A percentile compares a stretch with the other conserved stretches of the same genome.
Conservation (phyloP, 345 rosid genomes). For the Hypericum androsaemum region DNA sequence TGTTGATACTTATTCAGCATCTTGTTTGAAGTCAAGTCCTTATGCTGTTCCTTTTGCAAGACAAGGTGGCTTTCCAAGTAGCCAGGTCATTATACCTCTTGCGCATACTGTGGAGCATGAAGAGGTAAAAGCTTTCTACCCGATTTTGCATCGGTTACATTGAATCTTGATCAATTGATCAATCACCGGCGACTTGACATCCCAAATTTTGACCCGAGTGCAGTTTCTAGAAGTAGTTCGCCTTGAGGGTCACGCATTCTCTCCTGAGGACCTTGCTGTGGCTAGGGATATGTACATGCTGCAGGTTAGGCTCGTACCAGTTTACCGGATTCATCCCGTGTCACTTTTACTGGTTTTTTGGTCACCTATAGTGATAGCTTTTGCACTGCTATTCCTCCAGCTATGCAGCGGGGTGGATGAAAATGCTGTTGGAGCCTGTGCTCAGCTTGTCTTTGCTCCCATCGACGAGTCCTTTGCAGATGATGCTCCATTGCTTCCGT, state of each 20-base stretch:
- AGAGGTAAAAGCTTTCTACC: slow-evolving; percentile 42
- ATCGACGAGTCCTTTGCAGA: slow-evolving; percentile 3
- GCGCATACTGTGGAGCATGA: slow-evolving; percentile 91
- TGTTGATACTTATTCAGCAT: slow-evolving; percentile 76
- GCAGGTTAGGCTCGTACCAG: slow-evolving; percentile 37
- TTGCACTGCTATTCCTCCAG: neutral
- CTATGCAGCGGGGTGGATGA: slow-evolving; percentile 4
- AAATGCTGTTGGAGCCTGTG: slow-evolving; percentile 4
- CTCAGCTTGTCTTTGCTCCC: slow-evolving; percentile 5
- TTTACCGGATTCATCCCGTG: too few relatives aligned
- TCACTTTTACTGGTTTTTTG: too few relatives aligned
- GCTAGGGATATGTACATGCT: slow-evolving; percentile 84
- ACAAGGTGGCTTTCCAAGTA: slow-evolving; percentile 82
- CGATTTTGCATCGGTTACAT: slow-evolving; percentile 3
- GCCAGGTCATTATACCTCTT: slow-evolving; percentile 84
- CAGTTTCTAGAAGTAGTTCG: slow-evolving; percentile 93
- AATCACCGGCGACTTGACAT: too few relatives aligned
- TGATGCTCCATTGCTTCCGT: slow-evolving; percentile 1
- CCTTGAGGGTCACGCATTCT: slow-evolving; percentile 77
- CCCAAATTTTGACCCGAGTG: slow-evolving; percentile 1
- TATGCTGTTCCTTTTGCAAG: slow-evolving; percentile 76
- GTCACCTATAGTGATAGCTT: too few relatives aligned
- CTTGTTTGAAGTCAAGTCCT: slow-evolving; percentile 73
- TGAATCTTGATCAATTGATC: neutral
- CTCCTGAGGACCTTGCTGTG: slow-evolving; percentile 79